phyloP scores from a whole-genome alignment of 306 rosid genomes.

The Sechiopsis laciniata region DNA sequence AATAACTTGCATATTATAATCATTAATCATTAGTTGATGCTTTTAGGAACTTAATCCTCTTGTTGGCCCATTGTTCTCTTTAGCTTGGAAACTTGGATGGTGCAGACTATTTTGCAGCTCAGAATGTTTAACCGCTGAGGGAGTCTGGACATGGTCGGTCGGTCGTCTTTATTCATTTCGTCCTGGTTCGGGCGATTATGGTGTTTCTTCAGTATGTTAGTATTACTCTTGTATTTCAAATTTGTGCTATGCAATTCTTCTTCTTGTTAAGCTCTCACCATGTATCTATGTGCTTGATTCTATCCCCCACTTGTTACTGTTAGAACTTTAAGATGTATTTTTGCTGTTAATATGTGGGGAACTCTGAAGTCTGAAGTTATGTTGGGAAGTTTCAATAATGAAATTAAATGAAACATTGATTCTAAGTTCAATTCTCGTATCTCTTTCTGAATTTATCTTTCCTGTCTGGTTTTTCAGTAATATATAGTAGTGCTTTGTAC shows the following conservation, averaged over 20 bases:
- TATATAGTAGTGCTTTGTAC: background rate
- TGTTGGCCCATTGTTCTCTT: background rate
- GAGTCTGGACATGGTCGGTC: background rate
- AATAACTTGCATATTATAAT: background rate
- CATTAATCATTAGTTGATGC: background rate
- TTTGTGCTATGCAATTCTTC: background rate
- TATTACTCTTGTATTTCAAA: background rate
- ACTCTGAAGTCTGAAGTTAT: background rate
- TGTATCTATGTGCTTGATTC: background rate
- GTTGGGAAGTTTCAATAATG: conserved; percentile 18
- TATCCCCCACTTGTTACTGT: background rate
- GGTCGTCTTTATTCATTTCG: background rate
- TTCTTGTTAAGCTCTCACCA: background rate
- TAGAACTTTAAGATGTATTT: background rate
- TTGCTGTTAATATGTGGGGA: background rate
- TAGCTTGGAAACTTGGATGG: background rate
- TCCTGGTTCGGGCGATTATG: background rate
- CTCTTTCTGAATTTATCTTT: background rate
- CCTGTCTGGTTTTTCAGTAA: background rate
- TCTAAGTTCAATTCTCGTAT: background rate
- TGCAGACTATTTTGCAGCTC: background rate
- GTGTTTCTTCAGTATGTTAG: background rate
- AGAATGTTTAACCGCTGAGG: background rate
- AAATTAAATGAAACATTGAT: background rate
- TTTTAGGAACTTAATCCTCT: background rate